phyloP scores from a whole-genome alignment of 352 stramenopile genomes.

The Globisporangium solare region DNA sequence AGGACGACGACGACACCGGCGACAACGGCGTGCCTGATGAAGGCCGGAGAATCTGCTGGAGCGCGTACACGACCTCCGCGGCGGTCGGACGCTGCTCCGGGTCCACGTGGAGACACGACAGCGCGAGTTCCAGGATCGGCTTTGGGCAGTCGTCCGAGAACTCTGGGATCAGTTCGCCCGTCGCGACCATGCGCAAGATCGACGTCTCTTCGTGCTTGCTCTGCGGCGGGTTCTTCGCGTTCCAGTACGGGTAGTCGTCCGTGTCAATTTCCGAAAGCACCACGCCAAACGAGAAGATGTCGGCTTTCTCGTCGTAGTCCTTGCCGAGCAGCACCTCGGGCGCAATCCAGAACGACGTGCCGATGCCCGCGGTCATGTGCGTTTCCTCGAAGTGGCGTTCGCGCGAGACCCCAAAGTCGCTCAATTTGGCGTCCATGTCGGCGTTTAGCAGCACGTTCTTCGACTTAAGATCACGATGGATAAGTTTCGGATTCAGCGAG shows the following conservation, averaged over 20 bases:
- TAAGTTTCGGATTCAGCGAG: slow-evolving; percentile 52
- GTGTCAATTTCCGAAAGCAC: slow-evolving; percentile 55
- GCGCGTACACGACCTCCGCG: slow-evolving; percentile 49
- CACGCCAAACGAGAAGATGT: slow-evolving; percentile 53
- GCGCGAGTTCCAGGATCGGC: slow-evolving; percentile 39
- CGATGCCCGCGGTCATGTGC: slow-evolving; percentile 65
- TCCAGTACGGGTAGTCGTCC: slow-evolving; percentile 62
- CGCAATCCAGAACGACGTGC: slow-evolving; percentile 71
- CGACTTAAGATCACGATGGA: slow-evolving; percentile 29
- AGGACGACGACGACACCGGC: slow-evolving; percentile 16
- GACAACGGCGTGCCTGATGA: slow-evolving; percentile 15
- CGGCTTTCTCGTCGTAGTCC: slow-evolving; percentile 48
- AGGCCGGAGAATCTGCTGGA: slow-evolving; percentile 38
- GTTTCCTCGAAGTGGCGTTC: slow-evolving; percentile 53
- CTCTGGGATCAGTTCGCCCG: slow-evolving; percentile 42
- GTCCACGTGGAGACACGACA: slow-evolving; percentile 47
- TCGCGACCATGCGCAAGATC: slow-evolving; percentile 63
- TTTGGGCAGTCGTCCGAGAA: slow-evolving; percentile 48
- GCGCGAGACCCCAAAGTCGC: slow-evolving; percentile 70
- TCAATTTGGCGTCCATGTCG: slow-evolving; percentile 67
- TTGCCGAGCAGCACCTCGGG: slow-evolving; percentile 56
- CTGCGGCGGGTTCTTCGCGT: slow-evolving; percentile 40
- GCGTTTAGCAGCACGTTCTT: slow-evolving; percentile 31
- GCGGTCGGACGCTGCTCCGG: slow-evolving; percentile 54
- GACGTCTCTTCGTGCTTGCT: slow-evolving; percentile 47